Evolutionary conservation across 805 yeast species (phyloP).

Genomic region (Metschnikowia sp.): DNA sequence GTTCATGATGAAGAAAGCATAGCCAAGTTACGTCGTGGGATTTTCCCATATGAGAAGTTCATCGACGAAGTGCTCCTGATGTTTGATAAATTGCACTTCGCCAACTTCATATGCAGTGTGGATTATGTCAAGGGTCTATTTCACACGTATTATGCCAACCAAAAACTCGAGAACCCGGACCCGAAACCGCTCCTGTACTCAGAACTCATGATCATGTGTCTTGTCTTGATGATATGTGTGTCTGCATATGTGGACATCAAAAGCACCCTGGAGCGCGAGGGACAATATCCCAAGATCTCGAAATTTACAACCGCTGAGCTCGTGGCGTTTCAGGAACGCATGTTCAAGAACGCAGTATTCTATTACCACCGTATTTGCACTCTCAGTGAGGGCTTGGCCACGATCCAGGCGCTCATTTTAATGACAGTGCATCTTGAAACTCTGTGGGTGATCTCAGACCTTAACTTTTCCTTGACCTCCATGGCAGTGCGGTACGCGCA

Average conservation of each 20-base stretch:
- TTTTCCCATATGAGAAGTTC: slow-evolving; percentile 21
- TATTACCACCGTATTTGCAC: slow-evolving; percentile 52
- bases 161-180: slow-evolving; percentile 4
- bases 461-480: slow-evolving; percentile 39
- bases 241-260: slow-evolving; percentile 21
- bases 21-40: slow-evolving; percentile 7
- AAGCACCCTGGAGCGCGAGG: background rate
- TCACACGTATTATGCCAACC: slow-evolving; percentile 21
- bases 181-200: slow-evolving; percentile 23
- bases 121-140: slow-evolving; percentile 22
- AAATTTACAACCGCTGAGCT: slow-evolving; percentile 4
- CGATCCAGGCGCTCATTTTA: slow-evolving; percentile 51
- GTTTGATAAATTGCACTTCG: slow-evolving; percentile 18
- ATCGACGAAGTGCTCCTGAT: slow-evolving; percentile 26
- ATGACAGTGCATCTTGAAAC: slow-evolving; percentile 35
- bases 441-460: slow-evolving; percentile 35
- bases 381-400: slow-evolving; percentile 48
- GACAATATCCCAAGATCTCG: slow-evolving; percentile 1
- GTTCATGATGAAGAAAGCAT: slow-evolving; percentile 9
- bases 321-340: slow-evolving; percentile 13
- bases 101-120: slow-evolving; percentile 19
- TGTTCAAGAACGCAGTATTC: slow-evolving; percentile 17
- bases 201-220: slow-evolving; percentile 33
- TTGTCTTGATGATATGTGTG: slow-evolving; percentile 26
- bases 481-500: slow-evolving; percentile 53